Percentiles rank a stretch among this genome's conserved stretches.
phyloP scores from a whole-genome alignment of 306 rosid species.

The Oemleria cerasiformis region DNA sequence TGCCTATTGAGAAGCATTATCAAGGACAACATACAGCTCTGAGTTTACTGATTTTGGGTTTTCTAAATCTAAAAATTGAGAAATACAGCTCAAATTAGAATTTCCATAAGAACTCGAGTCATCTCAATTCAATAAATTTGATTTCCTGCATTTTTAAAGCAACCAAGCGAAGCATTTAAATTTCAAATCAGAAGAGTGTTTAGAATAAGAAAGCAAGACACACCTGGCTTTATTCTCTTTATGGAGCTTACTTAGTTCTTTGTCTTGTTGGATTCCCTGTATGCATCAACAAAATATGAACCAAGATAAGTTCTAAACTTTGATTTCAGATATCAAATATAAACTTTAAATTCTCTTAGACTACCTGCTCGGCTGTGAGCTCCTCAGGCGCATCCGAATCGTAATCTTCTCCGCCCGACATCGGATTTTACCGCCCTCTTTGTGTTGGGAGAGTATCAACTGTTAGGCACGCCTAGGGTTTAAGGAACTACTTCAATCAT shows the following conservation, averaged over 20 bases:
- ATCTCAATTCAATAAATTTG: not conserved
- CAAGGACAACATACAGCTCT: not conserved
- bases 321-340: not conserved
- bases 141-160: not conserved
- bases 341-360: not conserved
- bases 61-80: not conserved
- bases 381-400: slow-evolving; percentile 84
- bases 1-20: not conserved
- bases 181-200: not conserved
- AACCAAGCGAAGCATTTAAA: not conserved
- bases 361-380: slow-evolving; percentile 69
- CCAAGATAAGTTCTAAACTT: not conserved
- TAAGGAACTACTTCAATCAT: too few relatives aligned
- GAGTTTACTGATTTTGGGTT: not conserved
- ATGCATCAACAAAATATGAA: slow-evolving; percentile 12
- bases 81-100: not conserved
- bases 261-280: slow-evolving; percentile 64
- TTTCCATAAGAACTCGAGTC: not conserved
- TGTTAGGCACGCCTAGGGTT: slow-evolving; percentile 31
- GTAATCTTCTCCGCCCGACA: slow-evolving; percentile 52
- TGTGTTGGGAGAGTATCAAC: not conserved
- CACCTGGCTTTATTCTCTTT: slow-evolving; percentile 72
- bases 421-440: slow-evolving; percentile 9
- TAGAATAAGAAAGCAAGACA: not conserved
- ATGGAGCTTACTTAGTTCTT: slow-evolving; percentile 56